Evolutionary conservation across 2,329 filamentous ascomycete genomes (phyloP), one percentile per base, ranked within the genome.

Genomic region (Cadophora malorum): DNA sequence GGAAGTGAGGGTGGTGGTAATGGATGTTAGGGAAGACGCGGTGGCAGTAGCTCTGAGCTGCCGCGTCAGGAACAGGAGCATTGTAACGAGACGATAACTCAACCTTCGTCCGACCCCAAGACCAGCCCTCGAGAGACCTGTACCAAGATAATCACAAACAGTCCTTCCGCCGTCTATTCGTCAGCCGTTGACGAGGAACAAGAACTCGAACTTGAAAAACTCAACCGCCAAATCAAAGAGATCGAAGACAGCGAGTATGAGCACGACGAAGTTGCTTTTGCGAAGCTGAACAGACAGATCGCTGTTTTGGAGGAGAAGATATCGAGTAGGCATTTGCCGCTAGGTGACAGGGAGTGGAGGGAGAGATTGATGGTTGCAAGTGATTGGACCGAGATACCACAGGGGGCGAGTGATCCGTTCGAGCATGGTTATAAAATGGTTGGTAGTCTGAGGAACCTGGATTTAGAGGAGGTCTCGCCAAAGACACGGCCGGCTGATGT

Each of bases 11-110:
- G 28, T 28, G 9, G 14, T 38, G 8, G 35, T 14, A 38, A 38
- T 5, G 55, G 23, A 35, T 21, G 10, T 58, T 41, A 41, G n/a
- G 9, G 33, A 9, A n/a, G 33, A 58, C 55, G 55, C 55, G 55
- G 33, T 58, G 9, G 55, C 9, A 41, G 9, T 25, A 21, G 55
- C 55, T 58, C 55, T 41, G 55, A 1, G 55, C 55, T 58, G 33
- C n/a, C 55, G 55, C 55, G 55, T 58, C 55, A n/a, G 31, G n/a
- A 25, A 58, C 33, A 58, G 33, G 55, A 58, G 55, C 33, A 28
- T 28, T 28, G 3, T 3, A 28, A 28, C 5, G 5, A 28, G 28
- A 28, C 28, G 28, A 28, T 5, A 28, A 3, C 28, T 28, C 28
- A 5, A 28, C 28, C 28, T 28, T 28, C 28, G 5, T 28, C 28